Evolutionary conservation across 106 monocot genomes (phyloP), one percentile per base, ranked within the genome.

Genomic region (Acanthochlamys bracteata): DNA sequence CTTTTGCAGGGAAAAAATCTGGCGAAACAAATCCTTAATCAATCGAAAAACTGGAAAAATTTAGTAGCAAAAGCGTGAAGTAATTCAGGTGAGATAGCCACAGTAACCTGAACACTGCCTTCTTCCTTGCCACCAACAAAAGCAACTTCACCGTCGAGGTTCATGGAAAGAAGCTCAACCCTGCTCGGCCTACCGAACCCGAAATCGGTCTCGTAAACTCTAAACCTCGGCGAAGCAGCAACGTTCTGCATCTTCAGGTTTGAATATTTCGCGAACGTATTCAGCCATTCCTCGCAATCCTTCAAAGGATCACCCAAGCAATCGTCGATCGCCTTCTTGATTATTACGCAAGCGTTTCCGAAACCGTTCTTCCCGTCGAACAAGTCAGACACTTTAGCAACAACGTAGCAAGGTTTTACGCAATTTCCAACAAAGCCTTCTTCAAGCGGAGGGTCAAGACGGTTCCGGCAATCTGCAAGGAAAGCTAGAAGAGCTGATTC

Each of bases 131-230:
- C 65, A 27, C 49, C 65, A 0, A 57, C 54, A 7, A 70, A 14
- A 12, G 55, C 70, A 20, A 65, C 17, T 57, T 56, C 70, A 1
- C 72, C 78, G 7, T 68, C 78, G 11, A 23, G 20, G 24, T 55
- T 73, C 61, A 67, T 78, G 39, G 66, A 61, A 8, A 78, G 54
- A 20, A 55, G 10, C 53, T 66, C 72, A 22, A 63, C 61, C 42
- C 66, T 55, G 24, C 61, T 41, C 43, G 78, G 72, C 62, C 24
- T 78, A 27, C 78, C 78, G 72, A 66, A 78, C 42, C 78, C 78
- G 33, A 73, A 78, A 39, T 78, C 68, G 0, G 61, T 21, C 15
- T 68, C 68, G 21, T 73, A 78, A 24, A 40, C 25, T 60, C 27
- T 16, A 12, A 78, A 67, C 60, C 72, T 42, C 13, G 59, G 60